These are phyloP conservation scores for Anthostomella pinea DNA, from an alignment of 2,329 filamentous ascomycete species.

Conservation along the genomic window DNA sequence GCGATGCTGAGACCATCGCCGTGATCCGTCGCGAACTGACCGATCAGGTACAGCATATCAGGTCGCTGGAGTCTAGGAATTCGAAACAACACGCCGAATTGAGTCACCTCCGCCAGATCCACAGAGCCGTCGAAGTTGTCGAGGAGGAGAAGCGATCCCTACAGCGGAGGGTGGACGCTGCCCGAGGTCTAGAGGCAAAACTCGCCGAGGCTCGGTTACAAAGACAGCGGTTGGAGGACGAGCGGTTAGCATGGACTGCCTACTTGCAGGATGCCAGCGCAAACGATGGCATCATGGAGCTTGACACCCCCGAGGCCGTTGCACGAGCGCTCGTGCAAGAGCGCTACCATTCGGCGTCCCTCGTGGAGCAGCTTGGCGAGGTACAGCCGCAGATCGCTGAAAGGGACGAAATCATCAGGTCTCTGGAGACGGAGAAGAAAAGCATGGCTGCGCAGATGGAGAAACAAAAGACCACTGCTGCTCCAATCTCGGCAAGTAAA, in stretches of 20 bases:
- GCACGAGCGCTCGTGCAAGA: conserved; percentile 82
- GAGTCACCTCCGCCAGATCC: conserved; percentile 73
- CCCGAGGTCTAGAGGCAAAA: conserved; percentile 72
- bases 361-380: conserved; percentile 77
- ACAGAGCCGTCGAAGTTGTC: conserved; percentile 87
- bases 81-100: conserved; percentile 77
- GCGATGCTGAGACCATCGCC: conserved; percentile 79
- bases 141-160: conserved; percentile 91
- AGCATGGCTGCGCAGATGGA: conserved; percentile 68
- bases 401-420: conserved; percentile 71
- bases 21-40: conserved; percentile 85
- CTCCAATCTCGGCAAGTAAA: conserved; percentile 57
- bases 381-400: conserved; percentile 75
- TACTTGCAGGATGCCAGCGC: conserved; percentile 71
- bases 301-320: conserved; percentile 84
- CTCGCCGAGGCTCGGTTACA: conserved; percentile 78
- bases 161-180: conserved; percentile 71
- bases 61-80: conserved; percentile 75
- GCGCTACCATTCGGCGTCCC: conserved; percentile 71
- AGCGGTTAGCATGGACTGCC: conserved; percentile 80
- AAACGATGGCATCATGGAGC: conserved; percentile 62
- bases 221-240: conserved; percentile 83
- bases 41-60: conserved; percentile 90
- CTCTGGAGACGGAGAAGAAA: conserved; percentile 67
- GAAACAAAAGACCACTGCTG: conserved; percentile 55